Evolutionary conservation across 768 basidiomycete species (phyloP).

Genomic region (Tricholoma saponaceum): DNA sequence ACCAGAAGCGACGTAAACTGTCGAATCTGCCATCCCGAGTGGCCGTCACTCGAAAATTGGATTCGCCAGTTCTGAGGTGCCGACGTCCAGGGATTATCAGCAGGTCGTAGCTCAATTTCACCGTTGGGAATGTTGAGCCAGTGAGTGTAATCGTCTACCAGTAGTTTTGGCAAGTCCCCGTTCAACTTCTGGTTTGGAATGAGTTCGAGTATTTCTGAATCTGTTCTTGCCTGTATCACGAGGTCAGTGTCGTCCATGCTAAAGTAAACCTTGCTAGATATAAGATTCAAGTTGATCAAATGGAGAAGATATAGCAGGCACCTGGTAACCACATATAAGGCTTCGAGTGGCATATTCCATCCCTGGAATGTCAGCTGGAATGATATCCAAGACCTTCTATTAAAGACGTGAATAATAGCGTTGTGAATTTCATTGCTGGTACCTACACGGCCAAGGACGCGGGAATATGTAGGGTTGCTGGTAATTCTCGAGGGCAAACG

Average conservation of each 20-base stretch:
- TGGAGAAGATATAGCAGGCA: neutral
- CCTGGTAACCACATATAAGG: neutral
- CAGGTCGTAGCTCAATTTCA: constrained; percentile 30
- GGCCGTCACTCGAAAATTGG: constrained; percentile 10
- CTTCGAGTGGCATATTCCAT: constrained; percentile 29
- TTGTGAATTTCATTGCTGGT: neutral
- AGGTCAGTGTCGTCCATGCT: constrained; percentile 15
- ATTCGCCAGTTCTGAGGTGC: constrained; percentile 26
- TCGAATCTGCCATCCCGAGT: constrained; percentile 9
- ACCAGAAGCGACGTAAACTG: constrained; percentile 11
- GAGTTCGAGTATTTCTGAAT: constrained; percentile 23
- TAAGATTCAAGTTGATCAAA: constrained; percentile 2
- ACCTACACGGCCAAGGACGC: constrained; percentile 34
- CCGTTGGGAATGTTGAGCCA: constrained; percentile 26
- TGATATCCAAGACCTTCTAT: constrained; percentile 29
- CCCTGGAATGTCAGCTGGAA: constrained; percentile 28
- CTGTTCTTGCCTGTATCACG: constrained; percentile 25
- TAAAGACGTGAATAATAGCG: neutral
- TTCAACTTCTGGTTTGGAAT: constrained; percentile 25
- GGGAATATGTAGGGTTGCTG: constrained; percentile 26
- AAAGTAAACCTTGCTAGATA: constrained; percentile 27
- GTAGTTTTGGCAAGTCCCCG: constrained; percentile 25
- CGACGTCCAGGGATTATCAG: constrained; percentile 22
- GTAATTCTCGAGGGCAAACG: constrained; percentile 31
- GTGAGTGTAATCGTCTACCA: constrained; percentile 26